These are phyloP conservation scores for Cordia subcordata DNA, from an alignment of 257 asterid species.

Conservation along the genomic window DNA sequence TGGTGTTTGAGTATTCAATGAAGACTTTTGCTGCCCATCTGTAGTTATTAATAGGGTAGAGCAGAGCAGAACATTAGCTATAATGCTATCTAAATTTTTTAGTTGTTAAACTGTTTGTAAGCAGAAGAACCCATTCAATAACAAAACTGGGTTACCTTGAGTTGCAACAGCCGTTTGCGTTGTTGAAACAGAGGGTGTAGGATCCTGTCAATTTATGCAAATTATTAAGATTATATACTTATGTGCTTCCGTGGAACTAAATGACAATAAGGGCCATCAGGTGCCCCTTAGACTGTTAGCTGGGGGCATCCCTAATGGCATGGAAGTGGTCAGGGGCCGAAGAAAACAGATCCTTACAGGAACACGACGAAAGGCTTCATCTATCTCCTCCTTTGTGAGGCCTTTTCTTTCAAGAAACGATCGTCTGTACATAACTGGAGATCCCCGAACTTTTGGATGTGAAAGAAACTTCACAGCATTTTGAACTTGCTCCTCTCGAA, in stretches of 20 bases:
- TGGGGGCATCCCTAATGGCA: neutral
- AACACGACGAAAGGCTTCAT: constrained; percentile 94
- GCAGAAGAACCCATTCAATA: neutral
- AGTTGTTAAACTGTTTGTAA: neutral
- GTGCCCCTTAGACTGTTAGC: neutral
- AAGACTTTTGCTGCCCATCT: constrained; percentile 56
- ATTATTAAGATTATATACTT: constrained; percentile 2
- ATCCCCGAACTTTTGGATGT: constrained; percentile 93
- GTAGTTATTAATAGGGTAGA: constrained; percentile 19
- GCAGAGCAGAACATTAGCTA: constrained; percentile 14
- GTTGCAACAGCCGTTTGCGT: constrained; percentile 40
- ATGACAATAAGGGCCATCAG: neutral
- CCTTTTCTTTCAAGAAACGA: constrained; percentile 99
- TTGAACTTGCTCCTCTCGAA: constrained; percentile 91
- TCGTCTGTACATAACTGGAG: constrained; percentile 87
- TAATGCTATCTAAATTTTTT: constrained; percentile 6
- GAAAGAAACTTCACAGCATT: constrained; percentile 97
- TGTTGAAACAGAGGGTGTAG: constrained; percentile 53
- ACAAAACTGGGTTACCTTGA: constrained; percentile 46
- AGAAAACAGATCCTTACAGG: constrained; percentile 54
- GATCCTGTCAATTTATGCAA: constrained; percentile 49
- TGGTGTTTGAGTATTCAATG: constrained; percentile 52
- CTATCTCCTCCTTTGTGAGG: constrained; percentile 97
- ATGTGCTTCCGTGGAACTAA: neutral
- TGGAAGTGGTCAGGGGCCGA: constrained; percentile 4